A percentile compares a stretch with the other conserved stretches of the same genome.
Conservation (phyloP, 495 filamentous ascomycete genomes). For the Xylaria curta region DNA sequence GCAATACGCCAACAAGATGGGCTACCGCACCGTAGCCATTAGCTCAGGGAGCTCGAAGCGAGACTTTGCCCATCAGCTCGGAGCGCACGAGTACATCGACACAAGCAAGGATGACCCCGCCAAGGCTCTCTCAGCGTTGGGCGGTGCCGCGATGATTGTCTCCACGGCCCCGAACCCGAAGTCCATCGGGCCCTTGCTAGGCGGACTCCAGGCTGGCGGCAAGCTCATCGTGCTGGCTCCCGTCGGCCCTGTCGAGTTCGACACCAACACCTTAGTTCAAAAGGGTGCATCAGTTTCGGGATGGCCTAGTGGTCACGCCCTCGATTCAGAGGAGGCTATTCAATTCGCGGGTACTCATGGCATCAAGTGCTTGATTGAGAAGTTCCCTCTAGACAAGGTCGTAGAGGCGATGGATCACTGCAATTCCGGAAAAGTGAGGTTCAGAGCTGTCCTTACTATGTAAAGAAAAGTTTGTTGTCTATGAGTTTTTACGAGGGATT, state of each 20-base stretch:
- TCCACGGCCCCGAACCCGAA: conserved; percentile 66
- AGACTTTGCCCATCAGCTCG: conserved; percentile 64
- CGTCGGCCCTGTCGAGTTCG: conserved; percentile 58
- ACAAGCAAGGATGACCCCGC: conserved; percentile 58
- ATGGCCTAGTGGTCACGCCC: conserved; percentile 69
- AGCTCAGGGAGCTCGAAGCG: conserved; percentile 64
- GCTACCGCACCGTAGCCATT: conserved; percentile 68
- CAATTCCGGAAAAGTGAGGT: conserved; percentile 53
- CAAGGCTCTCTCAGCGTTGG: conserved; percentile 59
- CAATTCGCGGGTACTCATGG: conserved; percentile 62
- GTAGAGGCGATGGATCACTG: conserved; percentile 61
- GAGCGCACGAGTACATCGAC: conserved; percentile 74
- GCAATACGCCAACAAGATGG: conserved; percentile 70
- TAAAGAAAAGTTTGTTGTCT: conserved; percentile 28
- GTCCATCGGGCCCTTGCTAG: conserved; percentile 59
- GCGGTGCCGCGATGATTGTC: conserved; percentile 68
- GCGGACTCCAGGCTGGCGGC: conserved; percentile 61
- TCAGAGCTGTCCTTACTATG: conserved; percentile 61
- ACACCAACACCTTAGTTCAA: conserved; percentile 54
- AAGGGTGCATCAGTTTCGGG: conserved; percentile 61
- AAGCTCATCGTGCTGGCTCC: conserved; percentile 67
- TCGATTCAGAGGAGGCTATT: conserved; percentile 71
- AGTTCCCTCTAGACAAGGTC: conserved; percentile 63
- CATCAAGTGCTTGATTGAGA: conserved; percentile 69
- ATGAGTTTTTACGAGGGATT: neutral